Conservation (phyloP, 2,329 filamentous ascomycete species). For the Cladosporium sp. region DNA sequence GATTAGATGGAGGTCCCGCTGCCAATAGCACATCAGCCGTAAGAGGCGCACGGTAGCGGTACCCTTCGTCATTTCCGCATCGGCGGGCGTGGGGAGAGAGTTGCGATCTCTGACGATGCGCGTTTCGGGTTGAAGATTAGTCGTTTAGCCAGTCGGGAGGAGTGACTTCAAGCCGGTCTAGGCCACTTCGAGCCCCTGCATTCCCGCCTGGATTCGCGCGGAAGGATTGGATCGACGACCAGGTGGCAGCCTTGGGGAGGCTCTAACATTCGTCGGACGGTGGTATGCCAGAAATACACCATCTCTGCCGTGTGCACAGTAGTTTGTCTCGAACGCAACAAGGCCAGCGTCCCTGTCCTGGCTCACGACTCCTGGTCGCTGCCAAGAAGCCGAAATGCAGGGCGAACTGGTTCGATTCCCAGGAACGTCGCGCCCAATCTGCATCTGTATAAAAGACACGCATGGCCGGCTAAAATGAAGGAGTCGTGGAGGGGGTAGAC, state of each 20-base stretch:
- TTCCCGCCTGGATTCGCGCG: not conserved
- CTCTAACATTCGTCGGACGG: no score
- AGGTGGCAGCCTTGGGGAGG: no score
- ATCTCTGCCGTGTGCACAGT: no score
- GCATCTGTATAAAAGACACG: no score
- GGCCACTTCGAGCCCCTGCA: conserved; percentile 1
- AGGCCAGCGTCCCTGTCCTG: not conserved
- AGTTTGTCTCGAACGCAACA: not conserved
- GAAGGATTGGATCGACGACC: conserved; percentile 1
- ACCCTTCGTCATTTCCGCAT: conserved; percentile 8
- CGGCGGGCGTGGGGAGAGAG: not conserved
- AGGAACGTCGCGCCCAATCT: no score
- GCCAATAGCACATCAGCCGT: not conserved
- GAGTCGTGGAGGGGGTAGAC: not conserved
- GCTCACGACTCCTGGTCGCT: no score
- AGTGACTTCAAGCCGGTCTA: conserved; percentile 2
- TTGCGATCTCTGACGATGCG: conserved; percentile 7
- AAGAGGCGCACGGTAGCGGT: conserved; percentile 3
- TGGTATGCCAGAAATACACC: no score
- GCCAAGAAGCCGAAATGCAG: no score
- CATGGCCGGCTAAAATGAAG: not conserved
- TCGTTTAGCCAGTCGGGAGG: conserved; percentile 3
- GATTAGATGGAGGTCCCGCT: not conserved
- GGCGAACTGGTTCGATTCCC: no score
- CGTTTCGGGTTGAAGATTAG: conserved; percentile 6